Base-by-base conservation (phyloP, 352 stramenopile species). In the Globisporangium paddicum region DNA sequence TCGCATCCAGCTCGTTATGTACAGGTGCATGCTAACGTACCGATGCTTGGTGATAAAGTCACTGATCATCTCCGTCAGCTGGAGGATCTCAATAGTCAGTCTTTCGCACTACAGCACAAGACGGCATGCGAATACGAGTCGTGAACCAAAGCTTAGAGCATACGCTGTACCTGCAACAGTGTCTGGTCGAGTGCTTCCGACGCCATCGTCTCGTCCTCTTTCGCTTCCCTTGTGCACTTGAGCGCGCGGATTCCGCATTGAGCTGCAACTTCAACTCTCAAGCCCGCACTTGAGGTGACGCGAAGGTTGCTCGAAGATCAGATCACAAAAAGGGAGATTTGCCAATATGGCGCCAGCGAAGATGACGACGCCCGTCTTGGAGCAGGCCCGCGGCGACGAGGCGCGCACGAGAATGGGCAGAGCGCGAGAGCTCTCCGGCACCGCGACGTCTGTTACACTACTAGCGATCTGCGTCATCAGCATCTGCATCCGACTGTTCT, bases 401-500 rank as follows among this genome's bases (percentile, higher is more conserved):
- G 3, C 26, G 41, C 25, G 23, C 19, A 4, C 5, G 21, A 13
- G 11, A 8, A 46, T 32, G 16, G 18, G 30, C 44, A 32, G 10
- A 16, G 2, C 11, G 18, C 30, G 18, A 42, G 44, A 48, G n/a
- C 67, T 78, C 56, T 66, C 62, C 58, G 62, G 64, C 32, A 54
- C 71, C n/a, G 57, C 59, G 53, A 73, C 67, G 34, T 53, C 58
- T 35, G 65, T 71, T 41, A 66, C 96, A 56, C 66, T 98, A 30
- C 75, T 73, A 50, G 72, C 87, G 41, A 96, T 96, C 63, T 96
- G 87, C 71, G 71, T 83, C 48, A 69, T 98, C n/a, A 86, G 87
- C 40, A 78, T 98, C 63, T 66, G 82, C 65, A 96, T 97, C 55
- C 85, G 92, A 23, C 80, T 98, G 55, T 97, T 97, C 68, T 88